phyloP scores from a whole-genome alignment of 768 basidiomycete species.

The Cyathus striatus region DNA sequence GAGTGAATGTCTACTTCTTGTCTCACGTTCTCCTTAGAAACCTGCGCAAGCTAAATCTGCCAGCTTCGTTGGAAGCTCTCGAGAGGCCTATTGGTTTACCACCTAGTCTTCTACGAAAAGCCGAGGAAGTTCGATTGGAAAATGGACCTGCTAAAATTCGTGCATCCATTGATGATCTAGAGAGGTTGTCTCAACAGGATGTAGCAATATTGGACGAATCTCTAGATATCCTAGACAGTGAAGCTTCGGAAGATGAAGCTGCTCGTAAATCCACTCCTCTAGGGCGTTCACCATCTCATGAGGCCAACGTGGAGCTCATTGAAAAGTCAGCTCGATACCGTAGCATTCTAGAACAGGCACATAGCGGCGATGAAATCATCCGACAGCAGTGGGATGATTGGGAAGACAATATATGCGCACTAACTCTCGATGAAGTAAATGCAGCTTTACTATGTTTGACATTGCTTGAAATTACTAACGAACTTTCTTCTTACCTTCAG shows the following conservation, averaged over 20 bases:
- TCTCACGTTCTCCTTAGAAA: constrained; percentile 33
- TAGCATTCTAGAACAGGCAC: constrained; percentile 65
- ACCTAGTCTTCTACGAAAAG: constrained; percentile 79
- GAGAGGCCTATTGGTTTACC: constrained; percentile 86
- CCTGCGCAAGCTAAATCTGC: constrained; percentile 70
- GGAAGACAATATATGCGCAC: constrained; percentile 64
- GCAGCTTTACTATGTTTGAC: not conserved
- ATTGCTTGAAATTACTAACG: not conserved
- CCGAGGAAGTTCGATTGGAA: constrained; percentile 76
- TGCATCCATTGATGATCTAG: constrained; percentile 66
- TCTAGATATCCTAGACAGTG: constrained; percentile 85
- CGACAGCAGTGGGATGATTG: constrained; percentile 86
- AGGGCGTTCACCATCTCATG: constrained; percentile 63
- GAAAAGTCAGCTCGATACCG: constrained; percentile 70
- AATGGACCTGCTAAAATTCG: constrained; percentile 73
- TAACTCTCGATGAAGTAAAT: constrained; percentile 67
- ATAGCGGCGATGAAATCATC: constrained; percentile 71
- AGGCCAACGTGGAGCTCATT: constrained; percentile 72
- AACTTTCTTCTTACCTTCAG: constrained; percentile 27
- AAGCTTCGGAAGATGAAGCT: constrained; percentile 81
- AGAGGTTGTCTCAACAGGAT: constrained; percentile 59
- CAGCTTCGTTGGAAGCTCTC: constrained; percentile 81
- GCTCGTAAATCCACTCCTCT: constrained; percentile 45
- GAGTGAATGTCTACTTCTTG: not conserved
- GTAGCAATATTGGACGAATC: constrained; percentile 70